phyloP scores from a whole-genome alignment of 805 yeast genomes.

The Ogataea ramenticola region DNA sequence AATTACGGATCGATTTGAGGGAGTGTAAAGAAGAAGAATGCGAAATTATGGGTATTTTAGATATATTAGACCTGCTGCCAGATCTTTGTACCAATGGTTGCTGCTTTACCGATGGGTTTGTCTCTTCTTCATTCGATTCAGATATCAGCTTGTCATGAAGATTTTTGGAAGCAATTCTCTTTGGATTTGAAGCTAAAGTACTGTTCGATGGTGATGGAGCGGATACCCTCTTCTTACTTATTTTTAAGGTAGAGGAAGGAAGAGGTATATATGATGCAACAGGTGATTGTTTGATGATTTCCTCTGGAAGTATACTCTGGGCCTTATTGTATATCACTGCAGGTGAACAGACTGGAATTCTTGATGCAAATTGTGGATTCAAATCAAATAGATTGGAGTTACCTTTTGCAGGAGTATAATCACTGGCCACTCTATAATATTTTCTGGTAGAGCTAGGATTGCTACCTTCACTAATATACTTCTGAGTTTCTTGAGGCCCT shows the following conservation, averaged over 20 bases:
- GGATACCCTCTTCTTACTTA: not conserved
- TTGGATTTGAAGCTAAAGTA: not conserved
- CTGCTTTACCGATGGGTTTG: no score
- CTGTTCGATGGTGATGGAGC: not conserved
- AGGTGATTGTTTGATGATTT: slow-evolving; percentile 1
- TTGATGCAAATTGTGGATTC: slow-evolving; percentile 12
- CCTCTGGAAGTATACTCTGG: not conserved
- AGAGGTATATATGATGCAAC: slow-evolving; percentile 12
- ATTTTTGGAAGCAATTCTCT: not conserved
- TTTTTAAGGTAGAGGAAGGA: not conserved
- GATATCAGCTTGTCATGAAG: slow-evolving; percentile 6
- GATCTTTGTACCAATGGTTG: not conserved
- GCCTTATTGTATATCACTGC: no score
- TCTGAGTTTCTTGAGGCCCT: not conserved
- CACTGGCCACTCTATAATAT: not conserved
- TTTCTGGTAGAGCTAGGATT: not conserved
- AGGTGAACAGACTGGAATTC: slow-evolving; percentile 18
- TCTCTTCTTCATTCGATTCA: not conserved
- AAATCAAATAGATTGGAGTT: slow-evolving; percentile 11
- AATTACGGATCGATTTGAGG: not conserved
- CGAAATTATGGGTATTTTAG: slow-evolving; percentile 1
- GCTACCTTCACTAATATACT: no score
- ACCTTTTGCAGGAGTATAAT: slow-evolving; percentile 1
- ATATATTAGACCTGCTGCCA: not conserved
- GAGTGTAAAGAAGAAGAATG: slow-evolving; percentile 1